phyloP scores from a whole-genome alignment of 2,329 filamentous ascomycete species.

The Fusarium sp. region DNA sequence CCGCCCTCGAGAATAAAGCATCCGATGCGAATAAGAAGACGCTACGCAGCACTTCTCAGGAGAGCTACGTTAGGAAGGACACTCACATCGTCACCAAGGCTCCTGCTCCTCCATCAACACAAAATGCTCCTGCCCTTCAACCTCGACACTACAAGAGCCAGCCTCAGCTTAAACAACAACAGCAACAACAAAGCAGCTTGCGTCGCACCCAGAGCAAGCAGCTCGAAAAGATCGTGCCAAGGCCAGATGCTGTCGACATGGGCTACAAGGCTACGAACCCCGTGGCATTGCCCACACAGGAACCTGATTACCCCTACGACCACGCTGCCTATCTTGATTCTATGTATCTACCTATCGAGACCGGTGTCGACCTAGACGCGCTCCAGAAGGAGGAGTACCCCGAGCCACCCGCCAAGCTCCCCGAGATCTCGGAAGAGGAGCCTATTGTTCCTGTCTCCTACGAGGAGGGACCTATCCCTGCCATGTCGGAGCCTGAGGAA shows the following conservation, averaged over 20 bases:
- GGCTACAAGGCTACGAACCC: conserved; percentile 22
- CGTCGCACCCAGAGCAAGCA: conserved; percentile 64
- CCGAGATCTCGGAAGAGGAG: conserved; percentile 54
- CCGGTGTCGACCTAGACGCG: conserved; percentile 44
- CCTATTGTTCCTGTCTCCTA: conserved; percentile 40
- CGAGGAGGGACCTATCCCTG: conserved; percentile 47
- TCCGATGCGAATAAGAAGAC: conserved; percentile 48
- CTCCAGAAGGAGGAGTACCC: conserved; percentile 46
- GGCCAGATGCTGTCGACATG: conserved; percentile 34
- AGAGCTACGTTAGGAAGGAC: conserved; percentile 44
- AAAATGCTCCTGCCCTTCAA: conserved; percentile 51
- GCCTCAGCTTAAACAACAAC: conserved; percentile 64
- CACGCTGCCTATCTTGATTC: conserved; percentile 51
- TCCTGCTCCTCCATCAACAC: conserved; percentile 28
- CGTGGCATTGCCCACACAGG: conserved; percentile 29
- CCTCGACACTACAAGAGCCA: conserved; percentile 69
- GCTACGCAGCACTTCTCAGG: conserved; percentile 31
- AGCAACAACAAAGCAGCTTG: conserved; percentile 59
- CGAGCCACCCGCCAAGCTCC: conserved; percentile 49
- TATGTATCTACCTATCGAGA: conserved; percentile 47
- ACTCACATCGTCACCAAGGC: conserved; percentile 36
- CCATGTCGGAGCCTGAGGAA: conserved; percentile 70
- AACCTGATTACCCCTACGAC: conserved; percentile 43
- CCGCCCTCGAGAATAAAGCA: conserved; percentile 45
- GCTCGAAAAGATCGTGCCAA: conserved; percentile 49